Conservation (phyloP, 2,329 filamentous ascomycete species). For the Xylariales sp. region DNA sequence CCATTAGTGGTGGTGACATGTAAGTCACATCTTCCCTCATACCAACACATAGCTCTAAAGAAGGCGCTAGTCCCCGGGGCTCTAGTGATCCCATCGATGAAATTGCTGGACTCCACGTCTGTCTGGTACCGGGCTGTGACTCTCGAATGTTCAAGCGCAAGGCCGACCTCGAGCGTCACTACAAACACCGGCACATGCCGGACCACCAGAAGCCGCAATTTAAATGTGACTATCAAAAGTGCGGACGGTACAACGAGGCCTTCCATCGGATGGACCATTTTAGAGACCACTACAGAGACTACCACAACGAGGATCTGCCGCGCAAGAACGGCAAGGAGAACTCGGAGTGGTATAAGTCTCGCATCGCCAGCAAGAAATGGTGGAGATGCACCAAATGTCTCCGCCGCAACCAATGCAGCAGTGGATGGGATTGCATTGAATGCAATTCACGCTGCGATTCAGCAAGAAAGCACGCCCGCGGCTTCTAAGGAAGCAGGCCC, state of each 20-base stretch:
- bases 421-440: constrained; percentile 39
- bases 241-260: constrained; percentile 38
- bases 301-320: constrained; percentile 45
- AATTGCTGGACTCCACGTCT: too few species aligned
- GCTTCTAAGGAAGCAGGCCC: background rate
- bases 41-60: too few species aligned
- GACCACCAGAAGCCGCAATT: constrained; percentile 37
- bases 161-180: constrained; percentile 52
- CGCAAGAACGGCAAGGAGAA: constrained; percentile 20
- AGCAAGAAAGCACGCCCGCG: constrained; percentile 27
- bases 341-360: constrained; percentile 29
- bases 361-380: constrained; percentile 38
- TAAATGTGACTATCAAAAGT: constrained; percentile 48
- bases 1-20: too few species aligned
- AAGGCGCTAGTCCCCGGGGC: too few species aligned
- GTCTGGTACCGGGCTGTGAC: constrained; percentile 28
- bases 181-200: constrained; percentile 41
- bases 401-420: constrained; percentile 35
- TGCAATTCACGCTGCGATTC: constrained; percentile 45
- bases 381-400: constrained; percentile 54
- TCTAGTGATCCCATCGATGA: too few species aligned
- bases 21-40: too few species aligned
- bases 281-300: constrained; percentile 51
- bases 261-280: constrained; percentile 54
- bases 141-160: constrained; percentile 43